Evolutionary conservation across 441 rosid genomes (phyloP), one percentile per base, ranked within the genome.

Genomic region (Populus trichocarpa): DNA sequence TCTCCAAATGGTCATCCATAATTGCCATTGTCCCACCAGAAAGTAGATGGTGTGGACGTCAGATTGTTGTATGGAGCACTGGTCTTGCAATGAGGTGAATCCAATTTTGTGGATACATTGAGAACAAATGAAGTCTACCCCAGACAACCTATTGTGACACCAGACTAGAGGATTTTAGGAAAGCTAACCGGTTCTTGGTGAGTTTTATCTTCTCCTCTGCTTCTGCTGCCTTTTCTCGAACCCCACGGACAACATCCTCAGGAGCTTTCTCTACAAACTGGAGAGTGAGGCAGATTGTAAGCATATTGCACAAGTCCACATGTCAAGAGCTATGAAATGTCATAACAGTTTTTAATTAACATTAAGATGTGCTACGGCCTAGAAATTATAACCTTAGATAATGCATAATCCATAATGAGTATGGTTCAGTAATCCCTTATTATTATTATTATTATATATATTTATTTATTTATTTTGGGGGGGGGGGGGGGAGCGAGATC

Each of bases 181-280:
- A 89, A 72, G 67, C 91, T 82, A 95, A 88, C 64, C 95, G 94
- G 69, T 83, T 89, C 86, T 88, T 89, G 8, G 97, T 95, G 53
- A 95, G 94, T 70, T 83, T 85, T 72, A 93, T 90, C 87, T 93
- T 93, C 87, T 95, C 99, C 85, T 93, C 92, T 36, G 88, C 88
- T 86, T 95, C 97, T 69, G 88, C 95, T 28, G 90, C 98, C 84
- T 95, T 91, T 82, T 91, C 95, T 81, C 79, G 81, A 63, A 91
- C 97, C 32, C 94, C 91, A 20, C 86, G 87, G 38, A 95, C 99
- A 40, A 95, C 88, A 82, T 93, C 91, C 86, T 91, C 91, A 0
- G 96, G 97, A 81, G 99, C 99, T 85, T 85, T 93, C 88, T 92
- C 97, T 74, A 91, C 81, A 72, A 96, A 96, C 98, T 93, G 91